A percentile compares a stretch with the other conserved stretches of the same genome.
Evolutionary conservation across 768 basidiomycete genomes (phyloP).

Genomic region (Termitomyces sp.): DNA sequence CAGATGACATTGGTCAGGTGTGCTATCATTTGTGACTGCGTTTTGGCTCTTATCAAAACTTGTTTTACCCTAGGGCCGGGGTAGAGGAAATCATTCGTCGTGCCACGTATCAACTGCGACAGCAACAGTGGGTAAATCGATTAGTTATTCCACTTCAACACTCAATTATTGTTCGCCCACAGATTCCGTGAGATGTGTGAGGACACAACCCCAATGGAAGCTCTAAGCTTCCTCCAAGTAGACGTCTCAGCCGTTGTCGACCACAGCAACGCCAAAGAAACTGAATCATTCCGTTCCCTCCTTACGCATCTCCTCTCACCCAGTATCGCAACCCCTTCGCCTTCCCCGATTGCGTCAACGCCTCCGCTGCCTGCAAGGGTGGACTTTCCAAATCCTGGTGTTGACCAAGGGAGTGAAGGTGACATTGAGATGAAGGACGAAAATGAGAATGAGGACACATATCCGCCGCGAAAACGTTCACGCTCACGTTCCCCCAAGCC

Average conservation of each 20-base stretch:
- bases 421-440: slow-evolving; percentile 17
- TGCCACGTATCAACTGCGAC: slow-evolving; percentile 58
- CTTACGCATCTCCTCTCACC: slow-evolving; percentile 59
- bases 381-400: not conserved
- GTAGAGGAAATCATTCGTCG: slow-evolving; percentile 60
- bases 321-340: slow-evolving; percentile 16
- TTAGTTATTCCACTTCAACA: not conserved
- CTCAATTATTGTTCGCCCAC: not conserved
- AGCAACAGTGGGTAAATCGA: slow-evolving; percentile 55
- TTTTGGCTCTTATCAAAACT: not conserved
- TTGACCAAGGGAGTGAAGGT: not conserved
- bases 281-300: slow-evolving; percentile 57
- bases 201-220: slow-evolving; percentile 52
- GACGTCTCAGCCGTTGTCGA: slow-evolving; percentile 70
- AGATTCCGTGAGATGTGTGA: slow-evolving; percentile 86
- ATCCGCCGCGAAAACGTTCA: slow-evolving; percentile 41
- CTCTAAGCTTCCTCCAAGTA: slow-evolving; percentile 66
- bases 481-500: slow-evolving; percentile 34
- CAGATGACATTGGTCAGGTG: slow-evolving; percentile 64
- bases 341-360: slow-evolving; percentile 13
- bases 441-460: slow-evolving; percentile 19
- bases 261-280: slow-evolving; percentile 57
- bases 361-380: not conserved
- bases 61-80: slow-evolving; percentile 40
- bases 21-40: slow-evolving; percentile 10